Conservation (phyloP, 441 rosid genomes). For the Populus hybrid region DNA sequence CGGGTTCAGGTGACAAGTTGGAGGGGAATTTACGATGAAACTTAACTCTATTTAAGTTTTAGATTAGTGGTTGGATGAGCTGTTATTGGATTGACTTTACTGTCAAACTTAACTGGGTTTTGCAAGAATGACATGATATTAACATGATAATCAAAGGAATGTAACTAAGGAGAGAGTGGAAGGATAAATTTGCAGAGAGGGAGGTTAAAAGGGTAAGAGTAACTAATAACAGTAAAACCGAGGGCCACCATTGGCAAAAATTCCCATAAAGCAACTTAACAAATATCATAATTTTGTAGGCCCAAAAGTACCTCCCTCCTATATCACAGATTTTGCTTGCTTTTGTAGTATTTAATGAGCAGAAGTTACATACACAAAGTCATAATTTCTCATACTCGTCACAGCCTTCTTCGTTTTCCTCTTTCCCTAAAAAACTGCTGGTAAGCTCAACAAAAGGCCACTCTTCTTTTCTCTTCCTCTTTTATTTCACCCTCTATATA, state of each 20-base stretch:
- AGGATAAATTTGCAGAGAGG: background rate
- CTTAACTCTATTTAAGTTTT: too few species aligned
- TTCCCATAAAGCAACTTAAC: background rate
- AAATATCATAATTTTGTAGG: background rate
- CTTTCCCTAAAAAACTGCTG: slow-evolving; percentile 1
- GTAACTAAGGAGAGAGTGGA: background rate
- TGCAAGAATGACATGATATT: too few species aligned
- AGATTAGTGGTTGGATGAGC: too few species aligned
- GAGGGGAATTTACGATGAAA: too few species aligned
- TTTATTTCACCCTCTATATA: background rate
- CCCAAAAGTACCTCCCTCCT: background rate
- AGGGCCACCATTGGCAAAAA: background rate
- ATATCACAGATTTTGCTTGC: background rate
- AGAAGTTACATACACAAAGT: background rate
- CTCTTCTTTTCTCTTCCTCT: background rate
- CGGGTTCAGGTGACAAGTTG: too few species aligned
- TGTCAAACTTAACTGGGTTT: too few species aligned
- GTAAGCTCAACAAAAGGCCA: background rate
- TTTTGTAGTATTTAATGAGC: background rate
- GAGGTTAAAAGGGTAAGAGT: background rate
- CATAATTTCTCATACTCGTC: background rate
- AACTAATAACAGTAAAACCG: background rate
- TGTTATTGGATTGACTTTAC: too few species aligned
- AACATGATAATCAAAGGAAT: background rate
- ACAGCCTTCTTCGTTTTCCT: background rate